phyloP scores from a whole-genome alignment of 1,139 yeast species.

The Nakaseomyces uthaithaninus region DNA sequence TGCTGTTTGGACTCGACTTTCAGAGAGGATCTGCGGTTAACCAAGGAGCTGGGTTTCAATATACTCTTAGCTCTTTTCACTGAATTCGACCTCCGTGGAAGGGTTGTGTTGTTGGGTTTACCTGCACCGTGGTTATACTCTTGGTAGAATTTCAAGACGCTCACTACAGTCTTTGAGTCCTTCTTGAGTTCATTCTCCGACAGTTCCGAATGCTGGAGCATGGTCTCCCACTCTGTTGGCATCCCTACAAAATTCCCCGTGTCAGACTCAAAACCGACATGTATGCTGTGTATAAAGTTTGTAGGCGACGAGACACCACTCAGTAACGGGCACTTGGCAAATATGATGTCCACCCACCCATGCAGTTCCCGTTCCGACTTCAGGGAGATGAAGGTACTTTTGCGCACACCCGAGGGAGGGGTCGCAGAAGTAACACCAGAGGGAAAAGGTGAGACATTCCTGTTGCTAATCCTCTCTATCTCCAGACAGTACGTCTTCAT shows the following conservation, averaged over 20 bases:
- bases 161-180: slow-evolving; percentile 81
- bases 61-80: slow-evolving; percentile 3
- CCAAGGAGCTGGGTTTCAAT: slow-evolving; percentile 3
- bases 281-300: slow-evolving; percentile 67
- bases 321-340: slow-evolving; percentile 75
- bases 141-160: slow-evolving; percentile 79
- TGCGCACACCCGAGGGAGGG: slow-evolving; percentile 23
- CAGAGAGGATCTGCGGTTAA: slow-evolving; percentile 1
- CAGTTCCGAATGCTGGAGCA: slow-evolving; percentile 67
- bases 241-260: slow-evolving; percentile 68
- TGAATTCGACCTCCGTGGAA: neutral
- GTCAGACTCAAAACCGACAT: slow-evolving; percentile 58
- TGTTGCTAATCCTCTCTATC: slow-evolving; percentile 46
- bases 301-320: slow-evolving; percentile 76
- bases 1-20: slow-evolving; percentile 1
- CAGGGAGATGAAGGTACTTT: slow-evolving; percentile 65
- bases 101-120: neutral
- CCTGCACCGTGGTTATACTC: slow-evolving; percentile 26
- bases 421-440: neutral
- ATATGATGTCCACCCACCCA: slow-evolving; percentile 87
- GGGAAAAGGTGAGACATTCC: slow-evolving; percentile 9
- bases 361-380: slow-evolving; percentile 74
- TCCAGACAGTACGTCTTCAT: slow-evolving; percentile 70
- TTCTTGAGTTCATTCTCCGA: slow-evolving; percentile 79
- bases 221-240: slow-evolving; percentile 71